Conservation (phyloP, 2,329 filamentous ascomycete genomes). For the Fusarium domesticum region DNA sequence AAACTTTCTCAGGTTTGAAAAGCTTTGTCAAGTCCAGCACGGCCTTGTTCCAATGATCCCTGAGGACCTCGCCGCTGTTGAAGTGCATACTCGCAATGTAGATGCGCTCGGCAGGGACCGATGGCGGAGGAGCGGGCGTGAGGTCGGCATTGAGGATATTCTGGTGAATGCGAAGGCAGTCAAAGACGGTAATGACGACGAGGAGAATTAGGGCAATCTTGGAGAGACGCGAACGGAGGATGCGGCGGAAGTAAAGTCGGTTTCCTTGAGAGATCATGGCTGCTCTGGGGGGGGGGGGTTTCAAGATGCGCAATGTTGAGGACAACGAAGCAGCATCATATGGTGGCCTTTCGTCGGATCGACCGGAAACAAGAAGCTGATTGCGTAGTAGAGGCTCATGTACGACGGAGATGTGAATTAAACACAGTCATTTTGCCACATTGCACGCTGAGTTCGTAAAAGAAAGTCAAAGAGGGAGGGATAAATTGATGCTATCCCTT, state of each 20-base stretch:
- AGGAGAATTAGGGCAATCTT: constrained; percentile 37
- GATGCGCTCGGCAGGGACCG: constrained; percentile 42
- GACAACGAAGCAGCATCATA: constrained; percentile 26
- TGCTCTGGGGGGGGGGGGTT: constrained; percentile 8
- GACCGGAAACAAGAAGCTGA: not conserved
- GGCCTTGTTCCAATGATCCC: constrained; percentile 60
- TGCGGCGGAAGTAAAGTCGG: constrained; percentile 36
- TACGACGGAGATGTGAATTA: not conserved
- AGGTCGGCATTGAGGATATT: constrained; percentile 32
- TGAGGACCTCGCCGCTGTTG: constrained; percentile 61
- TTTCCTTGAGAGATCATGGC: constrained; percentile 33
- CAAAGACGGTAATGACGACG: constrained; percentile 38
- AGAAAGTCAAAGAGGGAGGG: too few relatives aligned
- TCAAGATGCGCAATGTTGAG: constrained; percentile 9
- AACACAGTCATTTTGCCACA: constrained; percentile 2
- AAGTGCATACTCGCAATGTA: constrained; percentile 70
- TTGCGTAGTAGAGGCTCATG: constrained; percentile 1
- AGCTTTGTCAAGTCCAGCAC: constrained; percentile 54
- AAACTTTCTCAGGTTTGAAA: constrained; percentile 63
- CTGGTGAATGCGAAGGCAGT: constrained; percentile 39
- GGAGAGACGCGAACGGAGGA: constrained; percentile 36
- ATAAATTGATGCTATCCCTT: too few relatives aligned
- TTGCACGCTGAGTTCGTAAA: too few relatives aligned
- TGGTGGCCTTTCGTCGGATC: constrained; percentile 1
- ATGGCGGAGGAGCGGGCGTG: constrained; percentile 22